phyloP scores from a whole-genome alignment of 345 rosid genomes.

The Salix arbutifolia region DNA sequence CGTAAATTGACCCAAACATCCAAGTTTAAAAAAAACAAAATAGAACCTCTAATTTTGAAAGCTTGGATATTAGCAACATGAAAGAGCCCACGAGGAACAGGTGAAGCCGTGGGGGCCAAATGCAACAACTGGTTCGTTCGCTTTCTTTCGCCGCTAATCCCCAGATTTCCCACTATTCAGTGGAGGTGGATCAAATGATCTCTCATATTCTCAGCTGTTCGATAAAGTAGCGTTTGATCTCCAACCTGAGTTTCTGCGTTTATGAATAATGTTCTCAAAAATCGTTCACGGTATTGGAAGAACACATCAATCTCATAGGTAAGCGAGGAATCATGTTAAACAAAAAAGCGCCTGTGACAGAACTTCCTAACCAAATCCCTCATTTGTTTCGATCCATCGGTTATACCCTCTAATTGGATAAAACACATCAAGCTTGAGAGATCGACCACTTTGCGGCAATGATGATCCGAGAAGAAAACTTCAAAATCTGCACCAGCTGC shows the following conservation, averaged over 20 bases:
- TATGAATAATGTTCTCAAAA: constrained; percentile 54
- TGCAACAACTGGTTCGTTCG: constrained; percentile 70
- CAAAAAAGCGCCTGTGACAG: background rate
- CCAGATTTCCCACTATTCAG: constrained; percentile 20
- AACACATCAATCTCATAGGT: background rate
- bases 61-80: background rate
- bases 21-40: too few relatives aligned
- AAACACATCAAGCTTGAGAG: constrained; percentile 69
- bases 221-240: constrained; percentile 66
- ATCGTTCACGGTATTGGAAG: background rate
- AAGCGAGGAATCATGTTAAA: background rate
- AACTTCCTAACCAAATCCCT: constrained; percentile 82
- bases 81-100: constrained; percentile 54
- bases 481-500: constrained; percentile 81
- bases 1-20: too few relatives aligned
- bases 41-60: too few relatives aligned
- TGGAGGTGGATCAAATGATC: constrained; percentile 75
- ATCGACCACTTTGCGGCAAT: constrained; percentile 51
- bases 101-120: constrained; percentile 85
- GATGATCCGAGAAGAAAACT: constrained; percentile 72
- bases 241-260: constrained; percentile 80
- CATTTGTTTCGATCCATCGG: constrained; percentile 59
- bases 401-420: constrained; percentile 68
- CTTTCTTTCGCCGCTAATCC: constrained; percentile 34
- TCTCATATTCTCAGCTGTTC: constrained; percentile 64